phyloP scores from a whole-genome alignment of 2,329 filamentous ascomycete species.

The Trichoderma sp. region DNA sequence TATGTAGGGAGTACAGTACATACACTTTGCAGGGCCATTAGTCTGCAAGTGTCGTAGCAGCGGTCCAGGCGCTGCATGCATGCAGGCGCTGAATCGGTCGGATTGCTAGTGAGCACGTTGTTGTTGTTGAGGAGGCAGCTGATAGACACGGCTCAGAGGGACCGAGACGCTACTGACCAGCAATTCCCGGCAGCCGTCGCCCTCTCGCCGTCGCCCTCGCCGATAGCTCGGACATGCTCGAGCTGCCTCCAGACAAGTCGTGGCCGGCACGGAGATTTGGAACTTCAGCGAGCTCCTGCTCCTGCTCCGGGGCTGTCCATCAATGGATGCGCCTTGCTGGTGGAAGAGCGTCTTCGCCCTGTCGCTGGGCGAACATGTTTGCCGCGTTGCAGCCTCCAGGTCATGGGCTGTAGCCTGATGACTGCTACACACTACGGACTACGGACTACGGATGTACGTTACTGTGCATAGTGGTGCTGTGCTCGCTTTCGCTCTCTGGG shows the following conservation, averaged over 20 bases:
- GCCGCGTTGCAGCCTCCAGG: neutral
- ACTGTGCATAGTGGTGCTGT: too few species aligned
- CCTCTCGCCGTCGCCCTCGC: slow-evolving; percentile 16
- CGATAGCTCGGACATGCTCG: slow-evolving; percentile 15
- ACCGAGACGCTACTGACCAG: neutral
- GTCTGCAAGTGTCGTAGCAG: neutral
- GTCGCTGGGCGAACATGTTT: neutral
- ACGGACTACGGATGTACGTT: too few species aligned
- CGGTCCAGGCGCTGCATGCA: neutral
- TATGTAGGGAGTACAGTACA: too few species aligned
- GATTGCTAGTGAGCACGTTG: slow-evolving; percentile 3
- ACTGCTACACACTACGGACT: neutral
- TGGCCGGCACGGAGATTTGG: neutral
- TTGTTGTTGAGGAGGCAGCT: slow-evolving; percentile 9
- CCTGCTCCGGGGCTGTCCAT: neutral
- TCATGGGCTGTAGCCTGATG: neutral
- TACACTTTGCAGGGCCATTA: slow-evolving; percentile 2
- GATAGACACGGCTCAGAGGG: neutral
- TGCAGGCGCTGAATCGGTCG: slow-evolving; percentile 11
- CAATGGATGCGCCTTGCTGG: neutral
- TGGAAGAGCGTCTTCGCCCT: neutral
- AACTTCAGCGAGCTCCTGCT: neutral
- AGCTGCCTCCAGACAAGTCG: neutral
- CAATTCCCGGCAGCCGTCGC: neutral
- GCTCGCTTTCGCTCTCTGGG: neutral